These are phyloP conservation scores for Herpetomonas tarakana DNA, from an alignment of 208 protist species.

Conservation along the genomic window DNA sequence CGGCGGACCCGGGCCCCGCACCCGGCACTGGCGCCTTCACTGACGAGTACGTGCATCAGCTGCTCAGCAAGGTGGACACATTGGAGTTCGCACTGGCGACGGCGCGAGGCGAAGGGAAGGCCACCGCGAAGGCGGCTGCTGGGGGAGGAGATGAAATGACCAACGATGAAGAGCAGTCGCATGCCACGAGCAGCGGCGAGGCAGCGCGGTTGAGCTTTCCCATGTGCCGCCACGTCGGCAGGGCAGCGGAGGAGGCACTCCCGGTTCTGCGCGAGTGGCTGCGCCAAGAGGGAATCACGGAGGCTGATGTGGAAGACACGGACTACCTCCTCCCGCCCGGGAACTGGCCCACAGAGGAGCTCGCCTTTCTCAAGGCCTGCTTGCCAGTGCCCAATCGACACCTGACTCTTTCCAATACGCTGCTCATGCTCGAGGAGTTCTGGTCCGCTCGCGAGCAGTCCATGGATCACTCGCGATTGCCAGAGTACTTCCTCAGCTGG, in stretches of 20 bases:
- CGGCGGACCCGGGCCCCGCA: neutral
- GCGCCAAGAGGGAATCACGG: slow-evolving; percentile 50
- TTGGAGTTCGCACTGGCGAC: slow-evolving; percentile 23
- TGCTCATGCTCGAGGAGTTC: slow-evolving; percentile 47
- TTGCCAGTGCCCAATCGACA: slow-evolving; percentile 64
- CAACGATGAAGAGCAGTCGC: neutral
- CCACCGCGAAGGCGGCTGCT: slow-evolving; percentile 1
- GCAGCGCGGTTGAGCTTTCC: neutral
- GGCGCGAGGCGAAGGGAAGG: neutral
- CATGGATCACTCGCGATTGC: slow-evolving; percentile 20
- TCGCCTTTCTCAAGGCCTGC: slow-evolving; percentile 51
- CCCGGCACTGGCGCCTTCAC: neutral
- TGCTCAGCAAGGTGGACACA: slow-evolving; percentile 32
- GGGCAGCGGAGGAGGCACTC: slow-evolving; percentile 5
- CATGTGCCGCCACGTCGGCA: neutral
- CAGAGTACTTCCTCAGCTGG: slow-evolving; percentile 65
- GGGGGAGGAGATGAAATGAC: neutral
- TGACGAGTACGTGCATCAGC: slow-evolving; percentile 20
- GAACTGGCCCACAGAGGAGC: slow-evolving; percentile 39
- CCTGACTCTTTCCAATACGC: slow-evolving; percentile 33
- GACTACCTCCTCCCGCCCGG: slow-evolving; percentile 61
- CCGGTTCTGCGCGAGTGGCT: slow-evolving; percentile 70
- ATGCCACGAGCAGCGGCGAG: neutral
- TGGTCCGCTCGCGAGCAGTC: slow-evolving; percentile 46
- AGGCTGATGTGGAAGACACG: slow-evolving; percentile 50